Percentiles rank a stretch among this genome's conserved stretches.
Evolutionary conservation across 345 rosid species (phyloP).

Genomic region (Eucalyptus shirleyi): DNA sequence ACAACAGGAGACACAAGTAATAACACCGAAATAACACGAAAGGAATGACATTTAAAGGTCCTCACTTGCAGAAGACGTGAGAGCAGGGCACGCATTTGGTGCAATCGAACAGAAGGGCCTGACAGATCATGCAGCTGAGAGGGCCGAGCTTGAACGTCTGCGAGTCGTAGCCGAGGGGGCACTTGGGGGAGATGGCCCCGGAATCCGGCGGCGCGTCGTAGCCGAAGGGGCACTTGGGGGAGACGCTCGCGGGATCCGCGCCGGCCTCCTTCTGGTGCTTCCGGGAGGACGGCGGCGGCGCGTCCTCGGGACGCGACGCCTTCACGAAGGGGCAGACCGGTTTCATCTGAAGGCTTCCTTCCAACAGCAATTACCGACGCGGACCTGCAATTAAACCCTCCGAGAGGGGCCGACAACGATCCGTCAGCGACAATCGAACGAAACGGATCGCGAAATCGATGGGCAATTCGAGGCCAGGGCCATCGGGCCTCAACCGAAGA

Average conservation of each 20-base stretch:
- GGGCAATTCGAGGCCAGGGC: background rate
- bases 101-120: conserved; percentile 67
- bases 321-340: conserved; percentile 81
- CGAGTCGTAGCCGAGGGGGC: conserved; percentile 92
- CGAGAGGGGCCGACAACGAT: background rate
- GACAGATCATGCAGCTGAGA: conserved; percentile 86
- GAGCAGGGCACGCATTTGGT: conserved; percentile 88
- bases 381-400: background rate
- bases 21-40: background rate
- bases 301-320: conserved; percentile 55
- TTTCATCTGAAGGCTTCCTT: conserved; percentile 16
- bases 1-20: background rate
- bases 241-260: background rate
- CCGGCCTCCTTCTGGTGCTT: background rate
- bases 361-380: background rate
- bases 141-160: conserved; percentile 93
- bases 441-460: background rate
- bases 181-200: conserved; percentile 49
- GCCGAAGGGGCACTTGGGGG: background rate
- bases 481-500: background rate
- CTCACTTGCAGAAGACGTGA: conserved; percentile 88
- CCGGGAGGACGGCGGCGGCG: background rate
- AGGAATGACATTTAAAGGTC: background rate
- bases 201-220: conserved; percentile 17
- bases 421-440: background rate